Evolutionary conservation across 352 stramenopile species (phyloP), one percentile per base, ranked within the genome.

Genomic region (Peronosclerospora sorghi): DNA sequence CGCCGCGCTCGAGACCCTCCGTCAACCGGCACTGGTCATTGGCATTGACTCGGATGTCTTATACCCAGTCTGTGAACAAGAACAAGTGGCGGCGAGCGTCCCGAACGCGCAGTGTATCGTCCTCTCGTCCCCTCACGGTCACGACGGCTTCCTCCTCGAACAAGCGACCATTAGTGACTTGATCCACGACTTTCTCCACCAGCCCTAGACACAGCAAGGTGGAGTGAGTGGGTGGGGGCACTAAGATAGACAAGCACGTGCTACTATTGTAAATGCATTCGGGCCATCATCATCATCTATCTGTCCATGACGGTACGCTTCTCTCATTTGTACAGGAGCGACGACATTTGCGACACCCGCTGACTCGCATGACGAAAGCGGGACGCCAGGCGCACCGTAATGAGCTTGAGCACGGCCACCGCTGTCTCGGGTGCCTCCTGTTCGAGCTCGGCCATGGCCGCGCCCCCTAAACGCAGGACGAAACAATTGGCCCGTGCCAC

Each of bases 81-180:
- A 86, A 41, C 68, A 94, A 51, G 65, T 98, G 41, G 83, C 75
- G 9, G 47, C 68, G 17, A 45, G 57, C 17, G 73, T 98, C 26
- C 86, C 82, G 0, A 85, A 93, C 59, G 65, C 77, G 29, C 52
- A 86, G 46, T 78, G 98, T 41, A 75, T 76, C 41, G 61, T 90
- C 8, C 88, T 98, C 53, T 65, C 81, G 48, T 96, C 80, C 21
- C 63, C 79, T 26, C 78, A 97, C 41, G 95, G 94, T 34, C 95
- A 98, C 66, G 95, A 98, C 65, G 93, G 88, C 18, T 98, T 98
- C 62, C 68, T 98, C 24, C 65, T 98, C 23, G 93, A 97, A 42
- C 93, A 98, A 54, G 83, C 98, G 45, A 72, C 86, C 56, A 90
- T 98, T 36, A 84, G 65, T 32, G 51, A 69, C 7, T 48, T 72